Conservation (phyloP, 75 land plant genomes). For the Sequoiadendron giganteum region DNA sequence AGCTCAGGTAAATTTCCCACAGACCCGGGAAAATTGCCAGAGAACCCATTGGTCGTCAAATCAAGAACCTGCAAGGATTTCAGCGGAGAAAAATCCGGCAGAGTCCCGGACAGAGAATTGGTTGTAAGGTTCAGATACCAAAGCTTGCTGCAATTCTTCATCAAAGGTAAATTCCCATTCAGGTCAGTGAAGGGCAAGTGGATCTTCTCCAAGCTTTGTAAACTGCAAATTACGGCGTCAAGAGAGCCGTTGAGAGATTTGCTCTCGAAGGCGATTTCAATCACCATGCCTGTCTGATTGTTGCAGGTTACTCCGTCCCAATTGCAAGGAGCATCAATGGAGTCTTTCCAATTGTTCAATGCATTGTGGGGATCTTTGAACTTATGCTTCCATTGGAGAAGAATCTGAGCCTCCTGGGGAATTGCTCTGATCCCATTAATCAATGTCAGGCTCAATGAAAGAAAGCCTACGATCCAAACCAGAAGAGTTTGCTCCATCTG, state of each 20-base stretch:
- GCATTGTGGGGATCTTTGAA: slow-evolving; percentile 26
- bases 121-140: slow-evolving; percentile 25
- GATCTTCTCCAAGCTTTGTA: slow-evolving; percentile 10
- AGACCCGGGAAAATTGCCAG: slow-evolving; percentile 49
- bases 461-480: neutral
- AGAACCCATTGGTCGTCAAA: slow-evolving; percentile 18
- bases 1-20: slow-evolving; percentile 48
- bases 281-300: slow-evolving; percentile 2
- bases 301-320: neutral
- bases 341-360: slow-evolving; percentile 16
- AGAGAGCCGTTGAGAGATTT: slow-evolving; percentile 10
- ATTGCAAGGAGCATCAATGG: neutral
- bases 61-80: slow-evolving; percentile 12
- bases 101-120: slow-evolving; percentile 29
- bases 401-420: neutral
- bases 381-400: neutral
- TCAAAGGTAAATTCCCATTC: slow-evolving; percentile 21
- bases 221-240: slow-evolving; percentile 16
- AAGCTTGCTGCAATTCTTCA: slow-evolving; percentile 18
- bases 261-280: neutral
- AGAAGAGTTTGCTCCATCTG: neutral
- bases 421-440: neutral
- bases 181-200: slow-evolving; percentile 29
- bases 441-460: neutral
- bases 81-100: slow-evolving; percentile 20